Evolutionary conservation across 2,329 filamentous ascomycete genomes (phyloP).

Genomic region (Colletotrichum euphorbiae): DNA sequence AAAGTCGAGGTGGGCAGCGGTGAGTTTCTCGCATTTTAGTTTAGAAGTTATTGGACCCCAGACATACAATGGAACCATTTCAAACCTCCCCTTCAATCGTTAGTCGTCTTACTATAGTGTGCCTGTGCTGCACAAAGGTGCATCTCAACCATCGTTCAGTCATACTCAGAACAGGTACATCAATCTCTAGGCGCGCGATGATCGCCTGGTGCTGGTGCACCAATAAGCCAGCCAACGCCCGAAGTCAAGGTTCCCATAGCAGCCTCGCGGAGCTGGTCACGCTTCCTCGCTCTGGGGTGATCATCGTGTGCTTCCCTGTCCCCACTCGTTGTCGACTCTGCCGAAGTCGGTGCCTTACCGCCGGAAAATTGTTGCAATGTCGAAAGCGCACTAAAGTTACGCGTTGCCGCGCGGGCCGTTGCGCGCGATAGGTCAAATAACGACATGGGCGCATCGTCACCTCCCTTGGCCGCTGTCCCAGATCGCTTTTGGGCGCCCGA

Average conservation of each 20-base stretch:
- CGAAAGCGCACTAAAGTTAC: slow-evolving; percentile 68
- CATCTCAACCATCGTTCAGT: neutral
- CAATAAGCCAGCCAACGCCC: slow-evolving; percentile 75
- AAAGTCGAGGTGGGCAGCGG: too few species aligned
- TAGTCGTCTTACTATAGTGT: too few species aligned
- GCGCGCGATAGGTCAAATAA: slow-evolving; percentile 73
- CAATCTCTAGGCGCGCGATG: slow-evolving; percentile 45
- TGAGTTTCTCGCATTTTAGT: too few species aligned
- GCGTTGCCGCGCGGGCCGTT: slow-evolving; percentile 68
- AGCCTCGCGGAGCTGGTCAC: slow-evolving; percentile 76
- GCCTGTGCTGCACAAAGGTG: neutral
- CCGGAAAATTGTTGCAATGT: slow-evolving; percentile 59
- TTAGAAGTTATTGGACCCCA: too few species aligned
- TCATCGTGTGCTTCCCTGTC: slow-evolving; percentile 41
- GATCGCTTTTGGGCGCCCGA: slow-evolving; percentile 38
- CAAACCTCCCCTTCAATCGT: neutral
- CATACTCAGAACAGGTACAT: neutral
- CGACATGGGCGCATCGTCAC: slow-evolving; percentile 72
- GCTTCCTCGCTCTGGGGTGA: slow-evolving; percentile 68
- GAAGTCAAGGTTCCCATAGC: slow-evolving; percentile 75
- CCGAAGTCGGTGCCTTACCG: slow-evolving; percentile 38
- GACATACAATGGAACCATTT: neutral
- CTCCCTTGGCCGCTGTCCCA: slow-evolving; percentile 56
- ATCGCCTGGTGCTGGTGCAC: slow-evolving; percentile 62
- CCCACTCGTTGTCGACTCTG: slow-evolving; percentile 24